These are phyloP conservation scores for Speleostelium caveatum DNA, from an alignment of 78 protist genomes.

Conservation along the genomic window DNA sequence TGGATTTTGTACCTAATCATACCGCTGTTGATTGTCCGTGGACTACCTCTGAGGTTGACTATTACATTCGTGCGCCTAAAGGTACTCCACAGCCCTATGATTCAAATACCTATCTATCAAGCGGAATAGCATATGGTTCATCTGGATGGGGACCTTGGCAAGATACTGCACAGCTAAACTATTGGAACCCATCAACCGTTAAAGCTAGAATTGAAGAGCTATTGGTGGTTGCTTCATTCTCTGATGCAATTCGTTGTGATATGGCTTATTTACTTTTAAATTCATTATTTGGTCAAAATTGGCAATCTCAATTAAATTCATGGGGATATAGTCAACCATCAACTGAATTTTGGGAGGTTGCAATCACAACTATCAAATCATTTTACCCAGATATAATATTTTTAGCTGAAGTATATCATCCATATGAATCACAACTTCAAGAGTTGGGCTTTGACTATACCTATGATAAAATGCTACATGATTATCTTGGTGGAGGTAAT, in stretches of 20 bases:
- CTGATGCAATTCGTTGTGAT: slow-evolving; percentile 93
- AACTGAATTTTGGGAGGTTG: slow-evolving; percentile 89
- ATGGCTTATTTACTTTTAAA: slow-evolving; percentile 93
- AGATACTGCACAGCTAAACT: slow-evolving; percentile 91
- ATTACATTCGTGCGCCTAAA: slow-evolving; percentile 82
- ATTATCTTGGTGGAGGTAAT: slow-evolving; percentile 75
- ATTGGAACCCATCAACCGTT: slow-evolving; percentile 79
- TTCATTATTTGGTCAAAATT: slow-evolving; percentile 75
- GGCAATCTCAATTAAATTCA: slow-evolving; percentile 77
- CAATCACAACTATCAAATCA: slow-evolving; percentile 84
- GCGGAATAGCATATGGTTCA: slow-evolving; percentile 94
- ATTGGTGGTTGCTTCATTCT: slow-evolving; percentile 69
- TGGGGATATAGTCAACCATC: slow-evolving; percentile 87
- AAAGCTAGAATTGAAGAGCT: slow-evolving; percentile 48
- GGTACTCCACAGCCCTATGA: slow-evolving; percentile 77
- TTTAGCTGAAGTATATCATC: slow-evolving; percentile 89
- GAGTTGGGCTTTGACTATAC: slow-evolving; percentile 91
- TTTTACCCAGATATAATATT: slow-evolving; percentile 83
- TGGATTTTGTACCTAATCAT: slow-evolving; percentile 96
- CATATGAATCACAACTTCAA: slow-evolving; percentile 74
- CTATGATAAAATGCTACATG: slow-evolving; percentile 91
- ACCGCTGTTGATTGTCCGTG: slow-evolving; percentile 86
- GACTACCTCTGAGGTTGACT: slow-evolving; percentile 40
- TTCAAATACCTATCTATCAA: slow-evolving; percentile 57
- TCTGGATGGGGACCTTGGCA: slow-evolving; percentile 79